Evolutionary conservation across 495 filamentous ascomycete genomes (phyloP), one percentile per base, ranked within the genome.

Genomic region (Evansstolkia leycettana): DNA sequence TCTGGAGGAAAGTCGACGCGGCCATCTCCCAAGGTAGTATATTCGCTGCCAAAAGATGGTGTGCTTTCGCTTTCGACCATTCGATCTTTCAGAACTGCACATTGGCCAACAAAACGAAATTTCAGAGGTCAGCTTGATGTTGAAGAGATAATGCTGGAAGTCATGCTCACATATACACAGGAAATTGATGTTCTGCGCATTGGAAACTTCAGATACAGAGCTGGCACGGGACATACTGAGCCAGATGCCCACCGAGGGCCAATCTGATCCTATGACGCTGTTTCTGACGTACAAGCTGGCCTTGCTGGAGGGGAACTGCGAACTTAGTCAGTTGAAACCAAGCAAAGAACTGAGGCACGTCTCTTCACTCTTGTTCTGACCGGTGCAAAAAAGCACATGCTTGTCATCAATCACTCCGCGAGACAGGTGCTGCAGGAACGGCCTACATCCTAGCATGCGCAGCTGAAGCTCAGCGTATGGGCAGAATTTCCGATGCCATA

Each of bases 221-320:
- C 54, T 55, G 32, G 80, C 79, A 12, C 48, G 54, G 32, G 62
- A 71, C 2, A 54, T 72, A 5, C 76, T 81, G 45, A 52, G 59
- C 27, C 54, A 65, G 20, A 79, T 90, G 73, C 67, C 78, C 6
- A 61, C 72, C 26, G 41, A 60, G 14, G 65, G 61, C 29, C 65
- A 64, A 45, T 59, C 60, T 33, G 75, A 80, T 17, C 69, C 74
- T 2, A 67, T 76, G 42, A 84, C 81, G 7, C 61, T 71, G 25
- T 88, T 81, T 50, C 51, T 92, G 15, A 70, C 77, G 46, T 88
- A 81, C 62, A 89, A 84, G 47, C 57, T 82, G 18, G 80, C 82
- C 2, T 51, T 92, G 3, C 60, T 70, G 28, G 64, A 53, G 36
- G 60, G 64, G 37, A 73, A 86, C 48, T 43, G 49, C 30, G 67